Evolutionary conservation across 352 stramenopile species (phyloP).

Genomic region (Phytophthora vignae): DNA sequence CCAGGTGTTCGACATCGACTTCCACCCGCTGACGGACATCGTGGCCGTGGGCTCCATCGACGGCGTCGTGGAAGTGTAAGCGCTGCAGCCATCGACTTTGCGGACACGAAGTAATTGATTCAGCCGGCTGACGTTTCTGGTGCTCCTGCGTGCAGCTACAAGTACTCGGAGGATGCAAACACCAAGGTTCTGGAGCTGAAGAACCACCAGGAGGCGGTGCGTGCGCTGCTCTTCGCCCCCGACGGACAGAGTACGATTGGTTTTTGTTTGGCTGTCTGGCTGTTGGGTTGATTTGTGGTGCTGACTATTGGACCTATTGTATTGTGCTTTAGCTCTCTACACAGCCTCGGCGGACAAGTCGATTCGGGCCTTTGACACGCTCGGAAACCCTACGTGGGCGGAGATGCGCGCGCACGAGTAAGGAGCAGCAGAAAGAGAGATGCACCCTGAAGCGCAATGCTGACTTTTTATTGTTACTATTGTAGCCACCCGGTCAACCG

Average conservation of each 20-base stretch:
- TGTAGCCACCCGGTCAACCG: constrained; percentile 74
- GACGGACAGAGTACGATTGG: constrained; percentile 74
- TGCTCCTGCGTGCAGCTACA: constrained; percentile 55
- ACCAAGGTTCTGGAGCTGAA: constrained; percentile 77
- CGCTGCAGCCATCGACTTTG: neutral
- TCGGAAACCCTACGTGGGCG: constrained; percentile 80
- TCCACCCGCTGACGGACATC: constrained; percentile 78
- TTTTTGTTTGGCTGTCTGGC: neutral
- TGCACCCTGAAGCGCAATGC: constrained; percentile 6
- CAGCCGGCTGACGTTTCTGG: constrained; percentile 3
- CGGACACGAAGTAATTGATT: neutral
- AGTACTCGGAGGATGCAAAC: constrained; percentile 80
- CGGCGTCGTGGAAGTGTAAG: constrained; percentile 85
- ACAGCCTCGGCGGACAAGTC: constrained; percentile 82
- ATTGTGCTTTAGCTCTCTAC: constrained; percentile 63
- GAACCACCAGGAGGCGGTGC: constrained; percentile 78
- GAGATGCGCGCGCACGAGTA: constrained; percentile 86
- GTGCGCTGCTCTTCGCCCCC: constrained; percentile 73
- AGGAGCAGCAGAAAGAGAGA: constrained; percentile 4
- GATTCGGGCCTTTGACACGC: constrained; percentile 84
- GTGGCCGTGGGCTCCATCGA: constrained; percentile 79
- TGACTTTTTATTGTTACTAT: constrained; percentile 5
- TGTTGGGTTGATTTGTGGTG: constrained; percentile 6
- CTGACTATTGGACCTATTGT: constrained; percentile 12
- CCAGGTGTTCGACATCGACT: constrained; percentile 89